A percentile compares a stretch with the other conserved stretches of the same genome.
Conservation (phyloP, 345 rosid genomes). For the Acer campestre region DNA sequence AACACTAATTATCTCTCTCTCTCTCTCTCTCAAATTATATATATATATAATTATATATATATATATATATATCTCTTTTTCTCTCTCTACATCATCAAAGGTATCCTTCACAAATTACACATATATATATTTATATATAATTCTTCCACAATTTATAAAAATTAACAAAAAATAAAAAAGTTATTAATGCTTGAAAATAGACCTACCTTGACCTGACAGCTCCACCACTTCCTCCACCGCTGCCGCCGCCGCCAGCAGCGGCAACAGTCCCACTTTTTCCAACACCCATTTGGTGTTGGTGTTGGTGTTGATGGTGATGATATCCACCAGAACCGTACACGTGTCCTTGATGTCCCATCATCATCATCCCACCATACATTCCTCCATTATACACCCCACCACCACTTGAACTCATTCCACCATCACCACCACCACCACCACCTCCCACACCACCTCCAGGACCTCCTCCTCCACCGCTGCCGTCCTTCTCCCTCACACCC, state of each 20-base stretch:
- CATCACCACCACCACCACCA: slow-evolving; percentile 20
- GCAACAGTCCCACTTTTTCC: slow-evolving; percentile 29
- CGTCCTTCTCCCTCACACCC: slow-evolving; percentile 47
- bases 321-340: slow-evolving; percentile 51
- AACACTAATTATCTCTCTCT: background rate
- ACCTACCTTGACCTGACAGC: slow-evolving; percentile 36
- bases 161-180: background rate
- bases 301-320: slow-evolving; percentile 34
- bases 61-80: background rate
- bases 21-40: background rate
- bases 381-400: slow-evolving; percentile 44
- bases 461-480: slow-evolving; percentile 28
- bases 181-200: slow-evolving; percentile 6
- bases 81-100: background rate
- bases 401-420: slow-evolving; percentile 19
- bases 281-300: slow-evolving; percentile 29
- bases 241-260: slow-evolving; percentile 17
- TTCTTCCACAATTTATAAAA: background rate
- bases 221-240: slow-evolving; percentile 32
- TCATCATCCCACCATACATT: slow-evolving; percentile 57
- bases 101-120: slow-evolving; percentile 10
- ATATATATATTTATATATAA: background rate
- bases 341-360: slow-evolving; percentile 56
- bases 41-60: background rate
- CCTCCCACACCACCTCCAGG: slow-evolving; percentile 24